Base-by-base conservation (phyloP, 2,329 filamentous ascomycete genomes). In the Colletotrichum filicis region DNA sequence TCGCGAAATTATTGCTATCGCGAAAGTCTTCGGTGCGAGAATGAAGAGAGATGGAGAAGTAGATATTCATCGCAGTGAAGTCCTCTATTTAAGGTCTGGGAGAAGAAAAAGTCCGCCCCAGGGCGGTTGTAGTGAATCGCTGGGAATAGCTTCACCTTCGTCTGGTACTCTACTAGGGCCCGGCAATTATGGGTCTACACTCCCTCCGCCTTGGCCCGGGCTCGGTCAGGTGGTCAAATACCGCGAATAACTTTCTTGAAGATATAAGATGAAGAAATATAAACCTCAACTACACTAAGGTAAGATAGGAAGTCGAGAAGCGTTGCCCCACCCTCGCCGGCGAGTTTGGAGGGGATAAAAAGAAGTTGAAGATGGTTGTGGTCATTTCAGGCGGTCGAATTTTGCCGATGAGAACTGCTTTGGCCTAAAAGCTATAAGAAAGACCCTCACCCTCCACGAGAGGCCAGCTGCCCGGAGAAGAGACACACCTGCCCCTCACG, bases 161-260 rank as follows among this genome's bases (percentile, higher is more conserved):
- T 62, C 35, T 32, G 42, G 37, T 32, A 16, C 19, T 16, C 14
- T 52, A 28, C 19, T n/a, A 62, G 19, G 19, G 26, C 9, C 26
- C 1, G 11, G 42, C 16, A 2, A 19, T 12, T 12, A 7, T n/a
- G 9, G 14, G 1, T n/a, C 22, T 16, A 52, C 11, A 4, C 46
- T 28, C 1, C 30, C n/a, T 62, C 35, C 60, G 46, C 60, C 60
- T 35, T 52, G 22, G 22, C 26, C 24, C 8, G 16, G 8, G 14
- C 22, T 58, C 56, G 9, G 1, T n/a, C 7, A 46, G 19, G 42
- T 46, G 2, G 0, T 46, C 6, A 0, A 9, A 3, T 8, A 46
- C 19, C 2, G 2, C 42, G 4, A n/a, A n/a, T 1, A n/a, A 42
- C 12, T 0, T 46, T 1, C 5, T n/a, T 46, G 6, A n/a, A 3